Conservation (phyloP, 306 rosid species). For the Prunus campanulata region DNA sequence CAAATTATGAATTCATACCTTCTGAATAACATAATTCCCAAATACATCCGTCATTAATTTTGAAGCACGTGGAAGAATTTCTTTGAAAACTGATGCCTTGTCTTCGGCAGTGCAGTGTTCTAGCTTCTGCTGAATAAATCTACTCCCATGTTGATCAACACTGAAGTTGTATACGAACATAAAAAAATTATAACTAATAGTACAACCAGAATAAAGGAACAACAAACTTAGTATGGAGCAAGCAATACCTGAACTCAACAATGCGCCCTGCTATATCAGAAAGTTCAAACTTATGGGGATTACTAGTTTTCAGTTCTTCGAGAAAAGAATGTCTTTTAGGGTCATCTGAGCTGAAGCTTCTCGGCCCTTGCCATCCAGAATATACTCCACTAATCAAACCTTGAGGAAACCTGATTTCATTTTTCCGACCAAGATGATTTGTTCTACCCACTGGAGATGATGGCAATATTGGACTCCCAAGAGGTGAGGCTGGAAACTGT, state of each 20-base stretch:
- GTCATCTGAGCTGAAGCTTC: conserved; percentile 39
- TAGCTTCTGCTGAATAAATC: conserved; percentile 74
- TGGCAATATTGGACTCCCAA: conserved; percentile 45
- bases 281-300: conserved; percentile 42
- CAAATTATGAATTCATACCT: conserved; percentile 37
- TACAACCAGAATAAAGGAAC: conserved; percentile 7
- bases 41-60: conserved; percentile 61
- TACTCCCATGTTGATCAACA: conserved; percentile 76
- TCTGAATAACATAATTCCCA: conserved; percentile 72
- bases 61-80: conserved; percentile 56
- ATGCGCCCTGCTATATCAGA: conserved; percentile 55
- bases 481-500: conserved; percentile 46
- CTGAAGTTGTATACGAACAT: conserved; percentile 33
- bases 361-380: conserved; percentile 47
- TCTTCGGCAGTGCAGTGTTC: conserved; percentile 56
- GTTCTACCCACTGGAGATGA: conserved; percentile 45
- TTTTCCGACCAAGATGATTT: conserved; percentile 27
- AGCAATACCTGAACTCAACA: conserved; percentile 57
- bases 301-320: conserved; percentile 55
- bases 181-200: conserved; percentile 14
- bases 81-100: conserved; percentile 57
- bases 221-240: conserved; percentile 11
- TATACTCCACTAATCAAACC: conserved; percentile 34
- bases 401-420: conserved; percentile 40
- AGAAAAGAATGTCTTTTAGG: conserved; percentile 41